Conservation (phyloP, 1,284 basidiomycete species). For the Cutaneotrichosporon arboriforme region DNA sequence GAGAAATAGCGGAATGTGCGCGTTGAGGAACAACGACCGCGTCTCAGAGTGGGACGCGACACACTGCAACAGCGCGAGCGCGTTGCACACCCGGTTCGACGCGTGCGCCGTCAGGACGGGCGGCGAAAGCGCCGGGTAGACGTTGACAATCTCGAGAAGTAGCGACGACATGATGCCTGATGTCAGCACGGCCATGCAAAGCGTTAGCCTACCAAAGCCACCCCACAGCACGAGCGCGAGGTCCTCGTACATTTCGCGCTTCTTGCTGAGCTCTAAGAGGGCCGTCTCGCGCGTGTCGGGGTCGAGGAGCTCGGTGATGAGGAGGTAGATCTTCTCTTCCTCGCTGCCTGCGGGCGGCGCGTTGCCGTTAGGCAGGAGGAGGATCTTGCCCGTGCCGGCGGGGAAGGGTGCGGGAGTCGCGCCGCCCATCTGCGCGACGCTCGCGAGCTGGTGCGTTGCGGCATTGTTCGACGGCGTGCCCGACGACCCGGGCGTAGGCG, state of each 20-base stretch:
- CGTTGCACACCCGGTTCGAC: constrained; percentile 99
- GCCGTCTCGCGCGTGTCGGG: constrained; percentile 71
- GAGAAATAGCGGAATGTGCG: constrained; percentile 96
- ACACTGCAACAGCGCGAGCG: constrained; percentile 92
- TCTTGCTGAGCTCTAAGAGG: constrained; percentile 94
- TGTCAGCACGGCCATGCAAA: background rate
- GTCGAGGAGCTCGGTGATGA: constrained; percentile 53
- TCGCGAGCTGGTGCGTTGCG: background rate
- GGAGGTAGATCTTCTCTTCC: constrained; percentile 53
- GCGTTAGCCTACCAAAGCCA: constrained; percentile 72
- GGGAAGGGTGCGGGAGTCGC: constrained; percentile 10
- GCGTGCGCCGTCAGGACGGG: constrained; percentile 96
- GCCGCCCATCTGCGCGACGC: constrained; percentile 1
- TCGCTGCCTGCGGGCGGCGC: constrained; percentile 45
- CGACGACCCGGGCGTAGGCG: background rate
- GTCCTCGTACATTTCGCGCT: constrained; percentile 98
- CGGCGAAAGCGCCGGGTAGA: constrained; percentile 92
- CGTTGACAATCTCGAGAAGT: constrained; percentile 95
- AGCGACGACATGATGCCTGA: constrained; percentile 97
- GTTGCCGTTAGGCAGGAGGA: constrained; percentile 44
- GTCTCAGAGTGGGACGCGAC: constrained; percentile 95
- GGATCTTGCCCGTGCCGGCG: constrained; percentile 34
- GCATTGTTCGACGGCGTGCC: background rate
- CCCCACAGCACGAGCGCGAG: constrained; percentile 97
- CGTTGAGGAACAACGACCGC: constrained; percentile 83